These are phyloP conservation scores for Fusarium circinatum DNA, from an alignment of 2,329 filamentous ascomycete species.

Conservation along the genomic window DNA sequence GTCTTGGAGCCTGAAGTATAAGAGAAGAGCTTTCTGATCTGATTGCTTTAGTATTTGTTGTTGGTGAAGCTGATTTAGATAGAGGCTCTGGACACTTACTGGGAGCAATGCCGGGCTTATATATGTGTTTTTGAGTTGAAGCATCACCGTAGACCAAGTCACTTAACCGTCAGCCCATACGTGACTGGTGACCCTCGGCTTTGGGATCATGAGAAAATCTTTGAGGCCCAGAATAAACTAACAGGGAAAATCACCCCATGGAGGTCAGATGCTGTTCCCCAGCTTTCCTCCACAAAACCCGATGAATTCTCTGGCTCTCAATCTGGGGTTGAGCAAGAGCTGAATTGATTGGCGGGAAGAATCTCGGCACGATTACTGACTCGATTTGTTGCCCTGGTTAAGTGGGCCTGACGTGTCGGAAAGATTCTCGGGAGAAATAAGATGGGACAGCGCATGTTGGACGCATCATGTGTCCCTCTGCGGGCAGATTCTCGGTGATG, in stretches of 20 bases:
- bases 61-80: neutral
- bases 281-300: conserved; percentile 12
- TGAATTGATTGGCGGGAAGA: neutral
- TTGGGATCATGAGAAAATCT: neutral
- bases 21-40: neutral
- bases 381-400: neutral
- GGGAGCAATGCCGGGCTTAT: neutral
- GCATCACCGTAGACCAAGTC: neutral
- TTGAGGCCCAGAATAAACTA: neutral
- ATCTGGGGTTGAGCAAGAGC: neutral
- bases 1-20: neutral
- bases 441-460: neutral
- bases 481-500: neutral
- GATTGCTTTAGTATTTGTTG: too few species aligned
- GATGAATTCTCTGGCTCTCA: conserved; percentile 2
- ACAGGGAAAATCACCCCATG: conserved; percentile 12
- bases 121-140: conserved; percentile 8
- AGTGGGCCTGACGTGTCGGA: neutral
- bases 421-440: conserved; percentile 8
- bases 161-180: neutral
- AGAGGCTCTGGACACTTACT: neutral
- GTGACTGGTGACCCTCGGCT: neutral
- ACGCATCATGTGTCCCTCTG: neutral
- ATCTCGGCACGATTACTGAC: neutral
- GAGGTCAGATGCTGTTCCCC: conserved; percentile 22